These are phyloP conservation scores for Monosporozyma aerobia DNA, from an alignment of 805 yeast genomes.

Conservation along the genomic window DNA sequence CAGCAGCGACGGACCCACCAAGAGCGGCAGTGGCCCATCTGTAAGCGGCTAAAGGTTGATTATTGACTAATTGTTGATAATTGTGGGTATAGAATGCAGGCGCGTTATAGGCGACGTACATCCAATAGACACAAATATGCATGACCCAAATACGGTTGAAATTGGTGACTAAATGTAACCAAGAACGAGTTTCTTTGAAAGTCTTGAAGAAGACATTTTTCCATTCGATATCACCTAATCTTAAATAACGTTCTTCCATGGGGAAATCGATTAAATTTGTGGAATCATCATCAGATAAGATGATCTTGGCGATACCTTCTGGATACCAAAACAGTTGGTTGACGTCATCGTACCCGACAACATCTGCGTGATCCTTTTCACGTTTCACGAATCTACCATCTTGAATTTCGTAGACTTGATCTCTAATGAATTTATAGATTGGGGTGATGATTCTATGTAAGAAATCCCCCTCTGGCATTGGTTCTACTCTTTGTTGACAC, in stretches of 20 bases:
- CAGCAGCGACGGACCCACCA: conserved; percentile 82
- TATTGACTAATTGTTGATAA: conserved; percentile 73
- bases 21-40: conserved; percentile 89
- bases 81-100: conserved; percentile 84
- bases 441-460: conserved; percentile 91
- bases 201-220: conserved; percentile 87
- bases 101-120: conserved; percentile 87
- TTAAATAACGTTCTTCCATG: conserved; percentile 76
- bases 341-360: conserved; percentile 94
- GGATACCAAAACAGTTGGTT: conserved; percentile 99
- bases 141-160: conserved; percentile 98
- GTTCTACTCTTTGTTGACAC: conserved; percentile 79
- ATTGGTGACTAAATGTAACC: conserved; percentile 92
- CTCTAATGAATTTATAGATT: conserved; percentile 65
- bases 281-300: conserved; percentile 77
- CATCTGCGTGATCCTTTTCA: conserved; percentile 72
- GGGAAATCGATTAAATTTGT: conserved; percentile 86
- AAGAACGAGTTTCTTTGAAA: conserved; percentile 89
- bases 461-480: conserved; percentile 82
- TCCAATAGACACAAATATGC: conserved; percentile 86
- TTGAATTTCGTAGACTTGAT: conserved; percentile 71
- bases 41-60: conserved; percentile 82
- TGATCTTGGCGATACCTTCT: conserved; percentile 91
- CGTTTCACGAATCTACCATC: conserved; percentile 79
- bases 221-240: conserved; percentile 92